Evolutionary conservation across 225 moss, liverwort and hornwort species (phyloP).

Genomic region (Bryum argenteum): DNA sequence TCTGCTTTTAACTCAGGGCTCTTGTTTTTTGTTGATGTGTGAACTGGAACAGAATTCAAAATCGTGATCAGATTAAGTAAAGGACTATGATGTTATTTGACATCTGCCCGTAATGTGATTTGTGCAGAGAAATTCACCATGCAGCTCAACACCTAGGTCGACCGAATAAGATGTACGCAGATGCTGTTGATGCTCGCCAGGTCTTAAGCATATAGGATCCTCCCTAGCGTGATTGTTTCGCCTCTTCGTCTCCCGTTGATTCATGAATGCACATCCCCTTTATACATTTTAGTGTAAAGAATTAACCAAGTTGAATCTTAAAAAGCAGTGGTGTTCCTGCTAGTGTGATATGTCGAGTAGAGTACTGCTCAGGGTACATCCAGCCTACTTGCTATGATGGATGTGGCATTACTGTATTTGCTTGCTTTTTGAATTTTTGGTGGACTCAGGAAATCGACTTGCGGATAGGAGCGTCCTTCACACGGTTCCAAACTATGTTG

Average conservation of each 20-base stretch:
- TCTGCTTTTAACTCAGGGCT: constrained; percentile 24
- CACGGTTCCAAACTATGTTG: constrained; percentile 95
- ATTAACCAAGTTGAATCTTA: background rate
- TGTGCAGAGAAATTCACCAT: constrained; percentile 90
- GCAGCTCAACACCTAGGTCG: constrained; percentile 91
- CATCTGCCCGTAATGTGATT: constrained; percentile 18
- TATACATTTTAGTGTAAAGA: background rate
- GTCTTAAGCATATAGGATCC: constrained; percentile 46
- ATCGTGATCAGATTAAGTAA: constrained; percentile 4
- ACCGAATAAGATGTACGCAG: constrained; percentile 85
- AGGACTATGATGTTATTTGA: constrained; percentile 18
- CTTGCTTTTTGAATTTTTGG: constrained; percentile 26
- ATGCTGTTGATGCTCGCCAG: constrained; percentile 98
- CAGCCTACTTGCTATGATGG: background rate
- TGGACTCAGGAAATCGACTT: constrained; percentile 84
- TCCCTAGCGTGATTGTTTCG: constrained; percentile 18
- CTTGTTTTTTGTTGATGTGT: constrained; percentile 18
- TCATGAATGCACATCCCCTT: constrained; percentile 15
- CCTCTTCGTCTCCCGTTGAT: constrained; percentile 6
- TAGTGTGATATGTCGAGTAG: constrained; percentile 12
- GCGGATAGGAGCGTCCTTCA: constrained; percentile 97
- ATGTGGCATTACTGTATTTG: background rate
- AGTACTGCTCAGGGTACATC: constrained; percentile 11
- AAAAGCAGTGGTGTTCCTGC: background rate
- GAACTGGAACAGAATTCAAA: background rate